These are phyloP conservation scores for Quercus phellos DNA, from an alignment of 331 rosid species.

Conservation along the genomic window DNA sequence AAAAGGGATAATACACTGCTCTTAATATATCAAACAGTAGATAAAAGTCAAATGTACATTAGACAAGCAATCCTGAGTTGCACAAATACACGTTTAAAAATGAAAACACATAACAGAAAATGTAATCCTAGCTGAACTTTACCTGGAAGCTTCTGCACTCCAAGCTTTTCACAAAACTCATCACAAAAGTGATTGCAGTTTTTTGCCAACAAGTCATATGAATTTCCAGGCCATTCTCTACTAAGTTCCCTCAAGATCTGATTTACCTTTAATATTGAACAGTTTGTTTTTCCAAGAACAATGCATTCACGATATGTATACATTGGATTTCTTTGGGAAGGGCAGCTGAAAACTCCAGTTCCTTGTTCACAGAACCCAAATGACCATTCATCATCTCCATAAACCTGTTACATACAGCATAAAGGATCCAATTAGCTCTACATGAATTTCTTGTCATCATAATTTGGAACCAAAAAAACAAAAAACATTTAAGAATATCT, in stretches of 20 bases:
- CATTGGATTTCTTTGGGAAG: conserved; percentile 90
- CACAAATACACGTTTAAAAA: background rate
- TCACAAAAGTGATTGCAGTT: conserved; percentile 99
- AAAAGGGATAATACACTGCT: background rate
- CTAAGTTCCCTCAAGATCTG: conserved; percentile 95
- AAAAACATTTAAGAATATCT: background rate
- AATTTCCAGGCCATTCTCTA: conserved; percentile 93
- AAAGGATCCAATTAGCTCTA: background rate
- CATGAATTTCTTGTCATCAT: background rate
- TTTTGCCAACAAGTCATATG: conserved; percentile 76
- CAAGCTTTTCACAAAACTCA: conserved; percentile 85
- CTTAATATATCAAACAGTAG: background rate
- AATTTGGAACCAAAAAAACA: background rate
- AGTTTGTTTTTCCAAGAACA: conserved; percentile 66
- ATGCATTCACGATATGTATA: conserved; percentile 79
- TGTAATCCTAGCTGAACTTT: conserved; percentile 12
- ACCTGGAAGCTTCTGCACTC: conserved; percentile 94
- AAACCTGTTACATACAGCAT: conserved; percentile 42
- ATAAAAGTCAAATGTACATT: background rate
- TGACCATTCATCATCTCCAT: conserved; percentile 96
- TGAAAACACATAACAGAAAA: background rate
- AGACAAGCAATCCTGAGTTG: background rate
- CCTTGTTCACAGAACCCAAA: conserved; percentile 98
- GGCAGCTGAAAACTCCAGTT: conserved; percentile 93
- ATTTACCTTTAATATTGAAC: conserved; percentile 67